phyloP scores from a whole-genome alignment of 75 land plant species.

The Sequoia sempervirens region DNA sequence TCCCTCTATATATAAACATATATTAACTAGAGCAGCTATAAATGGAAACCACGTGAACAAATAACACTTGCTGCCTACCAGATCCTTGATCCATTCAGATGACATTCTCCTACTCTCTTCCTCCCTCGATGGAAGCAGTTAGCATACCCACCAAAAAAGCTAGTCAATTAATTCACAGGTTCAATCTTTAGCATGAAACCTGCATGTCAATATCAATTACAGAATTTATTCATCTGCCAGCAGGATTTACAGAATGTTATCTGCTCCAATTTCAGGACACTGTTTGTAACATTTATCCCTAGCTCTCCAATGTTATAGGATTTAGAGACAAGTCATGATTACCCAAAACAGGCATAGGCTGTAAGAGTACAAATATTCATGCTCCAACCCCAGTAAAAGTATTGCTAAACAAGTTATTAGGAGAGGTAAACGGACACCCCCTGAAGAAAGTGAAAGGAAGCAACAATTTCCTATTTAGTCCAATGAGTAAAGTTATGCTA shows the following conservation, averaged over 20 bases:
- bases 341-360: not conserved
- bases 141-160: not conserved
- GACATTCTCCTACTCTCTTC: constrained; percentile 1
- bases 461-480: too few relatives aligned
- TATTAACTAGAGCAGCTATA: not conserved
- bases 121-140: not conserved
- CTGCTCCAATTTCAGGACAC: not conserved
- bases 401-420: not conserved
- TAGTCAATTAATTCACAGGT: not conserved
- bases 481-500: too few relatives aligned
- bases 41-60: not conserved
- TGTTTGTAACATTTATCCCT: not conserved
- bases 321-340: not conserved
- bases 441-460: not conserved
- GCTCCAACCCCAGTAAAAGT: not conserved
- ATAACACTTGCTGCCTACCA: not conserved
- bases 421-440: not conserved
- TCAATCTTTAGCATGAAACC: too few relatives aligned
- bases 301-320: not conserved
- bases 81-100: not conserved
- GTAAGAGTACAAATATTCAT: not conserved
- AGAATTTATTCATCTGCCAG: not conserved
- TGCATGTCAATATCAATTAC: too few relatives aligned
- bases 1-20: too few relatives aligned
- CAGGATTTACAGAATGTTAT: too few relatives aligned